phyloP scores from a whole-genome alignment of 1,139 yeast species.

The Candida albicans region DNA sequence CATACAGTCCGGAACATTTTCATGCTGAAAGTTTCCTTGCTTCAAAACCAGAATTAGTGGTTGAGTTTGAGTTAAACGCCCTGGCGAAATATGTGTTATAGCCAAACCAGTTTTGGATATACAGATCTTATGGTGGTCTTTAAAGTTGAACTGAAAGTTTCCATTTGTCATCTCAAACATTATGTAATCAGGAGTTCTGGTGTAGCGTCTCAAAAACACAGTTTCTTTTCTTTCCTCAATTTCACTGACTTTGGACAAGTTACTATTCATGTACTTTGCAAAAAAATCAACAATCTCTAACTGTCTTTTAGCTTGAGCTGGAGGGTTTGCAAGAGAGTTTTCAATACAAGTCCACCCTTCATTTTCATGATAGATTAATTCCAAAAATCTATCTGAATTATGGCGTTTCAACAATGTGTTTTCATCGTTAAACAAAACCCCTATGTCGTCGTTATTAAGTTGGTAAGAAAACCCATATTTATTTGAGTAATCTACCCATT shows the following conservation, averaged over 20 bases:
- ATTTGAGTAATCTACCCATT: constrained; percentile 98
- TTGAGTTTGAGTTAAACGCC: constrained; percentile 69
- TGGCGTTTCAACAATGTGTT: constrained; percentile 73
- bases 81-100: constrained; percentile 80
- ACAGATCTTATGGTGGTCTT: constrained; percentile 89
- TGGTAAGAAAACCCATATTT: constrained; percentile 96
- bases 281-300: constrained; percentile 82
- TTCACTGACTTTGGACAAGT: constrained; percentile 72
- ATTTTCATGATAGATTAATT: constrained; percentile 55
- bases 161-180: constrained; percentile 96
- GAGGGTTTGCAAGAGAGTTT: constrained; percentile 55
- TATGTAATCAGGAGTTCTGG: constrained; percentile 74
- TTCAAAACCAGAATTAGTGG: constrained; percentile 61
- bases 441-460: constrained; percentile 84
- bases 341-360: constrained; percentile 78
- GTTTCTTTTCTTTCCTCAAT: constrained; percentile 59
- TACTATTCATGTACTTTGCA: constrained; percentile 80
- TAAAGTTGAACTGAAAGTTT: constrained; percentile 88
- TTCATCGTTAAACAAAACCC: constrained; percentile 86
- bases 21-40: constrained; percentile 61
- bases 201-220: constrained; percentile 76
- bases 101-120: constrained; percentile 73
- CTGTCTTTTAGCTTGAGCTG: constrained; percentile 64
- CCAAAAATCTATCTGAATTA: constrained; percentile 63
- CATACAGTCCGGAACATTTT: constrained; percentile 53